Base-by-base conservation (phyloP, 2,329 filamentous ascomycete genomes). In the Nemania serpens region DNA sequence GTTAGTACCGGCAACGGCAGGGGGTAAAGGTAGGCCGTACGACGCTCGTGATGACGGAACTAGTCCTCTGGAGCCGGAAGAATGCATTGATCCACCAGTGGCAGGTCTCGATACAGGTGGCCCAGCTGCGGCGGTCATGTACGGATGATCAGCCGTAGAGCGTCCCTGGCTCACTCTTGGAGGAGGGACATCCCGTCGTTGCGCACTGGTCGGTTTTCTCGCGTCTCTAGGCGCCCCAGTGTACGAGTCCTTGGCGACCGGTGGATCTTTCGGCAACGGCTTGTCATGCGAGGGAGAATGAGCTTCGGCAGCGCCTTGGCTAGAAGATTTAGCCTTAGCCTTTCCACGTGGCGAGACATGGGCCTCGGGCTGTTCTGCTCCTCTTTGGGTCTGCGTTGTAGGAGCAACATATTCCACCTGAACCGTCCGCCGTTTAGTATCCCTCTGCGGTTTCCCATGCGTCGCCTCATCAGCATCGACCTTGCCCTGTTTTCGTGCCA, bases 331-430 rank as follows among this genome's bases (percentile, higher is more conserved):
- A 65, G 81, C 81, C 58, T 84, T 79, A 51, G 83, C 81, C 63
- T 74, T 76, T 51, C 69, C 70, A 42, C 69, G 71, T 7, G 72
- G 68, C 11, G 72, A 67, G 18, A 68, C 54, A 29, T 70, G 69
- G 42, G 29, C 51, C 42, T 72, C 70, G 5, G 66, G 76, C 72
- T 65, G 75, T 63, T 72, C 64, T 11, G 76, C 85, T 33, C 90
- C 92, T 66, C 94, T 86, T 64, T 89, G 84, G 0, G 94, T 97
- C 72, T 94, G 88, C 5, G 92, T 96, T 25, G 89, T 88, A 22
- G 95, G 95, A 18, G 93, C 91, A 58, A 98, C 95, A 75, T 99
- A 99, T 79, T 99, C 95, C 63, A 99, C 91, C 77, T 99, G 95
- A 0, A 99, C 92, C 0, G 95, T 99, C 69, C 93, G 87, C 59